Evolutionary conservation across 257 asterid genomes (phyloP).

Genomic region (Solanum tarijense): DNA sequence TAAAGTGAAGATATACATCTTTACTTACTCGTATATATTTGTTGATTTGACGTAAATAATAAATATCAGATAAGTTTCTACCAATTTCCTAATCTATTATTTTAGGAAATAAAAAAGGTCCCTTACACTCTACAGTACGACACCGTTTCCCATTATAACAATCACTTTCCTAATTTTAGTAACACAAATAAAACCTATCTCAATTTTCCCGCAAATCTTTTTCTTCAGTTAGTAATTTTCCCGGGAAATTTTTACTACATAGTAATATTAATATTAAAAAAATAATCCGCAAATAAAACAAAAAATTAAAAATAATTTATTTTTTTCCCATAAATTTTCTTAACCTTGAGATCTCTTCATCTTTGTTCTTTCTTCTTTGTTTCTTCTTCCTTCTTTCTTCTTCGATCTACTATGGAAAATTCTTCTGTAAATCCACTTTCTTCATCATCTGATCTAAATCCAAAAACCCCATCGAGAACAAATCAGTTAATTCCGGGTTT

Average conservation of each 20-base stretch:
- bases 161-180: background rate
- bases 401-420: conserved; percentile 12
- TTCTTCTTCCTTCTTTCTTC: background rate
- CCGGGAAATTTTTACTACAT: conserved; percentile 26
- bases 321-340: background rate
- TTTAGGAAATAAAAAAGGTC: background rate
- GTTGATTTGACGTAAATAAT: background rate
- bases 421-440: background rate
- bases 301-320: background rate
- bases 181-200: background rate
- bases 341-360: background rate
- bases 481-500: background rate
- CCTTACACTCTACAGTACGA: background rate
- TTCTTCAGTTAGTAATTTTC: conserved; percentile 10
- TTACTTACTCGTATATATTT: background rate
- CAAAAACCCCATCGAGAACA: conserved; percentile 29
- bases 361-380: background rate
- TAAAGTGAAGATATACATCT: background rate
- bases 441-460: background rate
- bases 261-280: background rate
- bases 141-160: background rate
- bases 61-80: background rate
- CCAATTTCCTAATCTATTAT: background rate
- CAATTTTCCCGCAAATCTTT: conserved; percentile 22
- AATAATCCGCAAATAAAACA: background rate